A percentile compares a stretch with the other conserved stretches of the same genome.
phyloP scores from a whole-genome alignment of 352 stramenopile genomes.

The Pythium vanterpoolii region DNA sequence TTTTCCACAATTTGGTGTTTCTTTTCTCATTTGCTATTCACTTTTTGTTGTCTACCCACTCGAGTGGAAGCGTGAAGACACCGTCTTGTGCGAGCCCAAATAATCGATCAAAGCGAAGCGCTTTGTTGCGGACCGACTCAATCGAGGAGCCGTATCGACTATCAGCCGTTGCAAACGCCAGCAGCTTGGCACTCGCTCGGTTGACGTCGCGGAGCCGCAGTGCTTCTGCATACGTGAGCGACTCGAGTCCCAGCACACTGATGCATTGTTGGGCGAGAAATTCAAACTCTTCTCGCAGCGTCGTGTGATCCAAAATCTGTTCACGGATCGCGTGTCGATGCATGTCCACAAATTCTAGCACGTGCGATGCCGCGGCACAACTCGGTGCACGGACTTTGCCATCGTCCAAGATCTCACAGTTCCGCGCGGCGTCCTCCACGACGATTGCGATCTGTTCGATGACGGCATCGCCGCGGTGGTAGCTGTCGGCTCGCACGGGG shows the following conservation, averaged over 20 bases:
- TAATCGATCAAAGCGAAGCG: constrained; percentile 18
- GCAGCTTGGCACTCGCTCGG: constrained; percentile 15
- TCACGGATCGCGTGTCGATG: constrained; percentile 12
- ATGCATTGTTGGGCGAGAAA: constrained; percentile 32
- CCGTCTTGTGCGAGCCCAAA: constrained; percentile 24
- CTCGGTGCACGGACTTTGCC: constrained; percentile 36
- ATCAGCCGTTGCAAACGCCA: constrained; percentile 31
- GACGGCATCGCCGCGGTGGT: constrained; percentile 21
- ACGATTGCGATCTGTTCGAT: constrained; percentile 38
- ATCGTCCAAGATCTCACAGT: constrained; percentile 43
- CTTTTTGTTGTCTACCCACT: constrained; percentile 5
- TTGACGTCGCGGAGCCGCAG: constrained; percentile 29
- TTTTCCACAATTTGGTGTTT: constrained; percentile 10
- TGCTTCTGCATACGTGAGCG: constrained; percentile 32
- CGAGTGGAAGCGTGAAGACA: constrained; percentile 14
- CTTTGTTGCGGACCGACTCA: not conserved
- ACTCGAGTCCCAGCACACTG: constrained; percentile 29
- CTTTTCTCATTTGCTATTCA: not conserved
- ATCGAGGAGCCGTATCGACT: not conserved
- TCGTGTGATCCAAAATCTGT: not conserved
- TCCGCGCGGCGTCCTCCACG: constrained; percentile 38
- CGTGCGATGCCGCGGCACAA: constrained; percentile 5
- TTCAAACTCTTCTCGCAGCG: constrained; percentile 27
- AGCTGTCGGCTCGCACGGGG: constrained; percentile 5
- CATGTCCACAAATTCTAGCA: constrained; percentile 23